Percentiles rank a stretch among this genome's conserved stretches.
Conservation (phyloP, 228 moss, liverwort and hornwort species). For the Sphagnum fallax region DNA sequence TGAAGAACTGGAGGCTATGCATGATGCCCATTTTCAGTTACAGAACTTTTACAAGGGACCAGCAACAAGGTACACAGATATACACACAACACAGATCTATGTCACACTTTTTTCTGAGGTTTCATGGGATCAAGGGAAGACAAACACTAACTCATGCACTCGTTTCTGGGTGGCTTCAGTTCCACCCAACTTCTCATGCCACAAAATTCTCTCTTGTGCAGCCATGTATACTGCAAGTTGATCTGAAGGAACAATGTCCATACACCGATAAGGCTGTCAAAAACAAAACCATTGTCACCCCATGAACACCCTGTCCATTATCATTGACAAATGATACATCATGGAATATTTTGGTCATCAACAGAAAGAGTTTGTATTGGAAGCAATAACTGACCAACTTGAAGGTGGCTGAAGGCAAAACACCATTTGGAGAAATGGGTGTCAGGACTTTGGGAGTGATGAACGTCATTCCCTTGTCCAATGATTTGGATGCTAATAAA, state of each 20-base stretch:
- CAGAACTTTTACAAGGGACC: too few species aligned
- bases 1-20: too few species aligned
- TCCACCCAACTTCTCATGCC: conserved; percentile 91
- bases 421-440: conserved; percentile 40
- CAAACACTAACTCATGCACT: conserved; percentile 78
- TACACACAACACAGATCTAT: too few species aligned
- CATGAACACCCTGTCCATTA: neutral
- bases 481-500: conserved; percentile 17
- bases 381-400: conserved; percentile 40
- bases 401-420: conserved; percentile 37
- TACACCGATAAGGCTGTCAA: conserved; percentile 67
- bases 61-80: too few species aligned
- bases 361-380: neutral
- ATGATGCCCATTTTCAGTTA: too few species aligned
- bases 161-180: conserved; percentile 87
- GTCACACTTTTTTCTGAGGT: too few species aligned
- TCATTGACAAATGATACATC: too few species aligned
- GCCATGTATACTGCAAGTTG: conserved; percentile 58
- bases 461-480: conserved; percentile 55
- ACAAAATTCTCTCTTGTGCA: conserved; percentile 86
- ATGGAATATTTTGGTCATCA: too few species aligned
- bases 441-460: conserved; percentile 31
- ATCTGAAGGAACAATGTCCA: conserved; percentile 76
- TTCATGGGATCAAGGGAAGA: too few species aligned
- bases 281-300: conserved; percentile 15